phyloP scores from a whole-genome alignment of 2,329 filamentous ascomycete genomes.

The Byssothecium circinans region DNA sequence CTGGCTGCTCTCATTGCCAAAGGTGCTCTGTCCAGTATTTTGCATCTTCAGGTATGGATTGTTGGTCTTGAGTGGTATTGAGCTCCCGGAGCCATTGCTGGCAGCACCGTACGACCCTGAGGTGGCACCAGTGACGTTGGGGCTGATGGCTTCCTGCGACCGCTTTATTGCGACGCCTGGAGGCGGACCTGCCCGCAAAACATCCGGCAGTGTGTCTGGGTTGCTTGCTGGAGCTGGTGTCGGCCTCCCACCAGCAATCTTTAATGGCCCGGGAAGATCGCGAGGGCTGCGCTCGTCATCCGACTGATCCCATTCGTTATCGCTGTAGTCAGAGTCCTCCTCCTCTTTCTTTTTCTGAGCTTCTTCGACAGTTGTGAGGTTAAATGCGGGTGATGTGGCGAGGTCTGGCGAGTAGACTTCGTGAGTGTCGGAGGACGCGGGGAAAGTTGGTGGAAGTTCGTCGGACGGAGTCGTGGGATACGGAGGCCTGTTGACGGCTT shows the following conservation, averaged over 20 bases:
- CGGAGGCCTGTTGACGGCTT: slow-evolving; percentile 45
- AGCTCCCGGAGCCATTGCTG: slow-evolving; percentile 35
- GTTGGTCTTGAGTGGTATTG: slow-evolving; percentile 44
- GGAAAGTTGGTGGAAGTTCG: slow-evolving; percentile 29
- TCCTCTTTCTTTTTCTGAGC: slow-evolving; percentile 25
- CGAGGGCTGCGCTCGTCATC: slow-evolving; percentile 37
- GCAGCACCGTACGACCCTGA: slow-evolving; percentile 30
- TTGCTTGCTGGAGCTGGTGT: slow-evolving; percentile 16
- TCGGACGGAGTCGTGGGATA: slow-evolving; percentile 49
- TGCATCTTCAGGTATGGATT: slow-evolving; percentile 50
- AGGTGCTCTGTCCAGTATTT: slow-evolving; percentile 38
- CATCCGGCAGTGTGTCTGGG: slow-evolving; percentile 27
- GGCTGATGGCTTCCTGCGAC: slow-evolving; percentile 29
- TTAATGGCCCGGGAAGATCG: slow-evolving; percentile 40
- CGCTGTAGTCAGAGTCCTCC: slow-evolving; percentile 33
- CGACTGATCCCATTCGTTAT: slow-evolving; percentile 43
- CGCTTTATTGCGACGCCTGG: slow-evolving; percentile 34
- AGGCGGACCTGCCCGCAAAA: slow-evolving; percentile 36
- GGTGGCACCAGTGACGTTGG: slow-evolving; percentile 34
- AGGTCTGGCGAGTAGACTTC: slow-evolving; percentile 40
- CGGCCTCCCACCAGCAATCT: slow-evolving; percentile 37
- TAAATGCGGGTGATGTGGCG: slow-evolving; percentile 44
- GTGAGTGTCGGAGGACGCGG: slow-evolving; percentile 16
- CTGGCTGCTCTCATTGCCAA: slow-evolving; percentile 41
- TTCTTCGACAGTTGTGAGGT: slow-evolving; percentile 38